Evolutionary conservation across 2,329 filamentous ascomycete species (phyloP), one percentile per base, ranked within the genome.

Genomic region (Keithomyces neogunnii): DNA sequence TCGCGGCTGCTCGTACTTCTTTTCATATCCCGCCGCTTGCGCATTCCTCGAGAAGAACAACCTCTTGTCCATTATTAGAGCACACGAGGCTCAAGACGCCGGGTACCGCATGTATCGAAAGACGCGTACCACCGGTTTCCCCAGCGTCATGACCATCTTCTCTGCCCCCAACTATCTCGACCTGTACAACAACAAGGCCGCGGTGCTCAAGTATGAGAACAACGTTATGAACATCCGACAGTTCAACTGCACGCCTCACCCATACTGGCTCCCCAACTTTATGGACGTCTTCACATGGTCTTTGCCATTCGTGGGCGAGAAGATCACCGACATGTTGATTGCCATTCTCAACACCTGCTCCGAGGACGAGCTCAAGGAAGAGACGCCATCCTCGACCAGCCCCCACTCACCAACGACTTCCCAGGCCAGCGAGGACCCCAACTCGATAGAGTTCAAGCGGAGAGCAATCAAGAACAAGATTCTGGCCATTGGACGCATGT

Each of bases 211-310:
- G 74, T 99, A 99, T 68, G 93, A 99, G 74, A 99, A 99, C 73
- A 99, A 99, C 65, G 93, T 99, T 55, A 99, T 99, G 93, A 99
- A 99, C 76, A 99, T 99, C 66, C 84, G 93, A 53, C 93, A 99
- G 71, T 99, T 99, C 76, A 99, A 99, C 78, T 99, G 92, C 80
- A 97, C 93, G 28, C 93, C 93, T 35, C 93, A 99, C 69, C 93
- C 93, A 5, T 99, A 99, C 77, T 99, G 93, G 93, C 81, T 99
- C 47, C 93, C 93, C 51, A 99, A 99, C 75, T 99, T 99, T 67
- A 99, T 99, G 93, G 93, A 99, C 65, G 93, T 99, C 56, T 99
- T 99, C 67, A 99, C 93, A n/a, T 99, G 93, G 93, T 99, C 93
- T 35, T 77, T 99, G 54, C 93, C 93, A 0, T 99, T 99, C 71